Evolutionary conservation across 345 rosid species (phyloP), one percentile per base, ranked within the genome.

Genomic region (Populus pruinosa): DNA sequence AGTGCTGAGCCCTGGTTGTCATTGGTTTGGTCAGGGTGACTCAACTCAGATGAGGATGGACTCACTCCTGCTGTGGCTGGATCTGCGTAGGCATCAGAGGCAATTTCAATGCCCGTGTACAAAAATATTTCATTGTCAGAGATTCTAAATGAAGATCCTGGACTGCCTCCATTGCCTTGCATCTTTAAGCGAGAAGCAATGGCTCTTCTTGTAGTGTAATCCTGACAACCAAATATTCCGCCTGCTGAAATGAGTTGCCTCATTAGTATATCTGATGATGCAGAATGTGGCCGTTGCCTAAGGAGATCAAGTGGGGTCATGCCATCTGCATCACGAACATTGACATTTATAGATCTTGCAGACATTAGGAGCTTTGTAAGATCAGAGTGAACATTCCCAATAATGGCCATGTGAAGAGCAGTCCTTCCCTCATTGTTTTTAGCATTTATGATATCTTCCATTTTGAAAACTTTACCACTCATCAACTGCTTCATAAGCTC

Each of bases 281-380:
- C 90, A 73, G 92, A 88, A 8, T 70, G 86, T 6, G 95, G 94
- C 64, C 86, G 82, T 70, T 85, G 92, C 82, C 82, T 88, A 43
- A 94, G 93, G 5, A 93, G 88, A 85, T 93, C 98, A 11, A 93
- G 98, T 0, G 98, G 89, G 73, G 94, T 90, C 98, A 91, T 82
- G 69, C 95, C 93, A 72, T 91, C 81, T 7, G 79, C 84, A 72
- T 93, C 95, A 1, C 83, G 80, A 41, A 85, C 76, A 76, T 94
- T 94, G 25, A 94, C 90, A 77, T 91, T 78, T 61, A 91, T 89
- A 2, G 87, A 89, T 67, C 67, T 85, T 33, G 89, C 93, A 63
- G 90, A 86, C 88, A 93, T 89, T 72, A 94, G 87, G 65, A 94
- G 86, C 86, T 89, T 87, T 53, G 90, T 94, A 5, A 89, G 84